Percentiles rank a stretch among this genome's conserved stretches.
Conservation (phyloP, 2,329 filamentous ascomycete species). For the Cephalotrichum gorgonifer region DNA sequence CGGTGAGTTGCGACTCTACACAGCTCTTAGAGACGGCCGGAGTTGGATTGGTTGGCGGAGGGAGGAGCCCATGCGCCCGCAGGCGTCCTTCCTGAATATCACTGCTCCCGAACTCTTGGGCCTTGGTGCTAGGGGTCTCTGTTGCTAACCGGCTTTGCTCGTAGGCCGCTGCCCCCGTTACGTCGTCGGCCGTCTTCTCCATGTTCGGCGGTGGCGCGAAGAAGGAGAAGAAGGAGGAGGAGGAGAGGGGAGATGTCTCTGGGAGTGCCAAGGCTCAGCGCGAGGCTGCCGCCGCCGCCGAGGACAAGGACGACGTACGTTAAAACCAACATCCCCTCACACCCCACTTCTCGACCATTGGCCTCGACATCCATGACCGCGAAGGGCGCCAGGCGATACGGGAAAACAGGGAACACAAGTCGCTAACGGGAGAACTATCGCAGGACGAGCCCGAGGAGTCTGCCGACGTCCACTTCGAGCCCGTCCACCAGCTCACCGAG, state of each 20-base stretch:
- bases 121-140: not conserved
- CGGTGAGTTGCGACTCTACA: constrained; percentile 16
- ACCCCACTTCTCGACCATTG: too few relatives aligned
- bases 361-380: too few relatives aligned
- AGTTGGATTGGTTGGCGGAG: too few relatives aligned
- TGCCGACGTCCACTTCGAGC: constrained; percentile 93
- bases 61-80: too few relatives aligned
- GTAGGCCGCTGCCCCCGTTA: constrained; percentile 25
- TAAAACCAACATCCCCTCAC: not conserved
- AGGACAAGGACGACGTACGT: constrained; percentile 47
- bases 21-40: constrained; percentile 10
- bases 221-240: constrained; percentile 88
- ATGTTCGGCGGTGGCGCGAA: constrained; percentile 98
- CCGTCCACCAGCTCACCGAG: constrained; percentile 90
- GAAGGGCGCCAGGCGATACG: not conserved
- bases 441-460: constrained; percentile 75
- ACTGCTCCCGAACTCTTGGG: too few relatives aligned
- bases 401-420: not conserved
- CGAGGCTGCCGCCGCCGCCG: constrained; percentile 42
- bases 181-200: constrained; percentile 69
- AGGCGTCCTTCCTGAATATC: too few relatives aligned
- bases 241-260: constrained; percentile 76
- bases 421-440: constrained; percentile 7
- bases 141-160: not conserved
- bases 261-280: constrained; percentile 77